Conservation (phyloP, 73 alveolate genomes). For the Diophrys appendiculata region DNA sequence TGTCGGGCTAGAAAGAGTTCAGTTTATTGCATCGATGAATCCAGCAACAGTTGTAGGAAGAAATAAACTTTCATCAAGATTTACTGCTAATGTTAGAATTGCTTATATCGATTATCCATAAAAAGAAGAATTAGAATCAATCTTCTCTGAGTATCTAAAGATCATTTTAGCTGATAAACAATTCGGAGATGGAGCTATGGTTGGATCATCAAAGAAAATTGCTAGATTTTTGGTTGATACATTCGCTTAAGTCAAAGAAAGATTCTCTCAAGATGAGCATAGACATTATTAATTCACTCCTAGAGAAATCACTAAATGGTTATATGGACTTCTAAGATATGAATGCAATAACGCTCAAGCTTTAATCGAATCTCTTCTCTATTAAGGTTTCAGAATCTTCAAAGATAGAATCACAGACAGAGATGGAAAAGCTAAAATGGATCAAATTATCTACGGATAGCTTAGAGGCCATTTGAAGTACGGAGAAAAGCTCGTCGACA, state of each 20-base stretch:
- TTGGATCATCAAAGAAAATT: constrained; percentile 67
- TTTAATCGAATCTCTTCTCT: constrained; percentile 90
- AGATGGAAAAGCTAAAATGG: constrained; percentile 83
- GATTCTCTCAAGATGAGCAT: constrained; percentile 97
- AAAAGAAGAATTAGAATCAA: constrained; percentile 91
- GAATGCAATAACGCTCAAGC: constrained; percentile 87
- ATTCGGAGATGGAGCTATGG: constrained; percentile 71
- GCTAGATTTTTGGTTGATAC: constrained; percentile 93
- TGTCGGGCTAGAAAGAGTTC: constrained; percentile 93
- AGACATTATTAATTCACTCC: constrained; percentile 99
- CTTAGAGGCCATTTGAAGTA: constrained; percentile 66
- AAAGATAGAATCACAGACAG: constrained; percentile 96
- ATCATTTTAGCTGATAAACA: constrained; percentile 70
- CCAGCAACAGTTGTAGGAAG: constrained; percentile 99
- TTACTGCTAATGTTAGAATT: constrained; percentile 99
- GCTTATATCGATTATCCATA: constrained; percentile 96
- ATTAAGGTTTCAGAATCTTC: constrained; percentile 95
- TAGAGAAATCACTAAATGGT: constrained; percentile 95
- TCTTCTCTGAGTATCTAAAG: constrained; percentile 85
- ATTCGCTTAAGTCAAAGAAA: constrained; percentile 78
- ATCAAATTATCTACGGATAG: constrained; percentile 54
- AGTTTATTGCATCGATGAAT: constrained; percentile 99
- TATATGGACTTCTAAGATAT: constrained; percentile 94
- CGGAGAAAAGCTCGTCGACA: constrained; percentile 60
- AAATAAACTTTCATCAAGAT: constrained; percentile 97